These are phyloP conservation scores for Solanum medicagineum DNA, from an alignment of 257 asterid species.

Conservation along the genomic window DNA sequence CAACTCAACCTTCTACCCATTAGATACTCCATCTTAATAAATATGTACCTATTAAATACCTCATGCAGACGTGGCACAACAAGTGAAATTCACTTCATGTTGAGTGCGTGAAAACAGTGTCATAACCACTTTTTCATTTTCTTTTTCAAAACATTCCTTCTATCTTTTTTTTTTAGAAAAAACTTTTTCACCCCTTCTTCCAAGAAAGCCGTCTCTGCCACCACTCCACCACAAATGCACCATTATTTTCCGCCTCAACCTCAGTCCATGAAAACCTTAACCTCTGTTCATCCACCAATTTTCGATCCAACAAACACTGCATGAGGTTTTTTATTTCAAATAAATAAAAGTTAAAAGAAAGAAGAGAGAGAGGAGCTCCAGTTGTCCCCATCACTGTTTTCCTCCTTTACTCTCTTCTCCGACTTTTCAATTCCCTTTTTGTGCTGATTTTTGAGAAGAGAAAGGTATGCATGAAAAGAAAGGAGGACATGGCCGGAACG, in stretches of 20 bases:
- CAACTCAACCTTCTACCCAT: not conserved
- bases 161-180: not conserved
- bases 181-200: not conserved
- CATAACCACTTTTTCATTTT: not conserved
- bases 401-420: not conserved
- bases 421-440: not conserved
- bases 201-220: not conserved
- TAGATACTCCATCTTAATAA: not conserved
- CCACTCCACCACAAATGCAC: not conserved
- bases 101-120: not conserved
- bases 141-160: not conserved
- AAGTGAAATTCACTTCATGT: not conserved
- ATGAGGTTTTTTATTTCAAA: not conserved
- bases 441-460: not conserved
- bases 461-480: not conserved
- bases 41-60: not conserved
- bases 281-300: not conserved
- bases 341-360: not conserved
- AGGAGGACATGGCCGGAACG: not conserved
- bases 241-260: not conserved
- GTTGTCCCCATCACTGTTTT: not conserved
- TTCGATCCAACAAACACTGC: not conserved
- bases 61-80: not conserved
- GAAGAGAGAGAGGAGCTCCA: not conserved
- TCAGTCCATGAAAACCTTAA: not conserved